Conservation (phyloP, 2,329 filamentous ascomycete genomes). For the Onygenales sp. region DNA sequence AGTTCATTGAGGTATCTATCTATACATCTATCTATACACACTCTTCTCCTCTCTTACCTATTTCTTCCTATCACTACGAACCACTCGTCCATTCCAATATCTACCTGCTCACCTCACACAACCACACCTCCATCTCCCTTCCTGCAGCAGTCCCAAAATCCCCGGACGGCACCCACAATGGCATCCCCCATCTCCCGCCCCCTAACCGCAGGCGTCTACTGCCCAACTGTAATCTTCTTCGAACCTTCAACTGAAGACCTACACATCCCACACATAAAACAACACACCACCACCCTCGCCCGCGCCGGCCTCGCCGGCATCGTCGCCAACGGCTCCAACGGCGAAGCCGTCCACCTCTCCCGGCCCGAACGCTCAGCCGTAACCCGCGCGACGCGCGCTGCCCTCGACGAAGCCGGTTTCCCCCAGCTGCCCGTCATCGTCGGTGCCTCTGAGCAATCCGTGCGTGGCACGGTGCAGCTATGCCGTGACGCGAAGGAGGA, state of each 20-base stretch:
- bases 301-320: slow-evolving; percentile 62
- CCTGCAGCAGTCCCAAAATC: too few species aligned
- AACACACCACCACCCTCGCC: slow-evolving; percentile 58
- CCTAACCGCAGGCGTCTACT: slow-evolving; percentile 51
- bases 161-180: too few species aligned
- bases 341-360: slow-evolving; percentile 70
- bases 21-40: too few species aligned
- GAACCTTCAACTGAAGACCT: slow-evolving; percentile 54
- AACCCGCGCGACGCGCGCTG: slow-evolving; percentile 59
- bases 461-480: slow-evolving; percentile 59
- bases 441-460: slow-evolving; percentile 65
- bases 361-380: slow-evolving; percentile 60
- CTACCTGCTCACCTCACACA: too few species aligned
- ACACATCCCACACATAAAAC: slow-evolving; percentile 52
- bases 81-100: too few species aligned
- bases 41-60: too few species aligned
- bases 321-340: slow-evolving; percentile 71
- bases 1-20: too few species aligned
- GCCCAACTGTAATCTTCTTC: slow-evolving; percentile 68
- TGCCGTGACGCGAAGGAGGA: slow-evolving; percentile 59
- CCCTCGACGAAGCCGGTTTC: slow-evolving; percentile 59
- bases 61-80: too few species aligned
- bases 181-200: slow-evolving; percentile 9
- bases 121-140: too few species aligned
- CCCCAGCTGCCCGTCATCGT: slow-evolving; percentile 61